Base-by-base conservation (phyloP, 2,329 filamentous ascomycete genomes). In the Iodosphaeria phyllophila region DNA sequence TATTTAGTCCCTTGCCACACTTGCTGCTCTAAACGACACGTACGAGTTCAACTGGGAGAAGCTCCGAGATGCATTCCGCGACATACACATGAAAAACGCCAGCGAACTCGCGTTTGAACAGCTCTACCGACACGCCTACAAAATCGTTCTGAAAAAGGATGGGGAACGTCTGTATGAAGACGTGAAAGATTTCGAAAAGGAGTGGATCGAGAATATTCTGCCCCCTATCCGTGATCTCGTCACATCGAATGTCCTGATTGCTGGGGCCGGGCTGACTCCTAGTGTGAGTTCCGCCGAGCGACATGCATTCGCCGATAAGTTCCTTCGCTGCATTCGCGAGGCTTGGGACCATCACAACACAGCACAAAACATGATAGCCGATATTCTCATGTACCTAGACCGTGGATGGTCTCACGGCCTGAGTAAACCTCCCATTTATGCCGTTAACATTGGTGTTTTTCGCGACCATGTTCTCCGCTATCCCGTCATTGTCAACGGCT, bases 371-470 rank as follows among this genome's bases (percentile, higher is more conserved):
- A 95, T 95, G 86, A 74, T 82, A 25, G 83, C 84, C 4, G 89
- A 95, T 47, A 82, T 95, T 16, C 60, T 95, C 25, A 93, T 95
- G 83, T 93, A 93, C 43, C 80, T 98, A 60, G 86, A 98, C 44
- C 75, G 83, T 24, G 74, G 84, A 15, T 83, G 78, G 40, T 75
- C 71, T 24, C 59, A 71, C 18, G 82, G 91, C 33, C 40, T 51
- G 5, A 66, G 72, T 30, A 63, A 69, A 5, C 74, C 80, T 0
- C 76, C 77, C 1, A 89, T 93, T 27, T 93, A 84, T 43, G 67
- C 74, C 9, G 69, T 76, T 7, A 74, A 80, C 3, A 92, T 98
- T 58, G 74, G 74, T 3, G 58, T 93, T 2, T 98, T 92, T 47
- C 72, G 86, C 18, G 80, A 93, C 37, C 62, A 83, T 37, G 77